Conservation (phyloP, 257 asterid species). For the Pogostemon cablin region DNA sequence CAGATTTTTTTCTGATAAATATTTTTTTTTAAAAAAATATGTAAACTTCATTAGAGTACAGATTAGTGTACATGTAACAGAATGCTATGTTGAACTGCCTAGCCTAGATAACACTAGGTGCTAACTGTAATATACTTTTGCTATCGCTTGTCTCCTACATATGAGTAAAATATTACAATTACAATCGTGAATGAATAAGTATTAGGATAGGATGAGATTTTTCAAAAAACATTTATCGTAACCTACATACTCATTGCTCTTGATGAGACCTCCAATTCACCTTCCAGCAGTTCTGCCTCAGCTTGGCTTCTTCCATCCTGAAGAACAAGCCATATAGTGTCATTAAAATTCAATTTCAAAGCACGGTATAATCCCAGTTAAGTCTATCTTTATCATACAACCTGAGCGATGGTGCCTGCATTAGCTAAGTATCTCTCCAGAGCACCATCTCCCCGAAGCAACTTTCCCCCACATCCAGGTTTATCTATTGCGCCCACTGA, state of each 20-base stretch:
- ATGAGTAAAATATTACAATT: slow-evolving; percentile 26
- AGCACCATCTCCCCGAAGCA: slow-evolving; percentile 79
- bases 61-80: slow-evolving; percentile 28
- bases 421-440: slow-evolving; percentile 59
- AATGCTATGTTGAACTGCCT: slow-evolving; percentile 20
- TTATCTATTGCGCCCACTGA: slow-evolving; percentile 59
- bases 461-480: slow-evolving; percentile 77
- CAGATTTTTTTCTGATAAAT: too few species aligned
- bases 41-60: slow-evolving; percentile 15
- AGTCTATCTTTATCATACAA: slow-evolving; percentile 40
- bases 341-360: slow-evolving; percentile 10
- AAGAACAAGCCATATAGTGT: slow-evolving; percentile 29
- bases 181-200: slow-evolving; percentile 22
- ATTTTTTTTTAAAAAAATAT: not conserved
- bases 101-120: slow-evolving; percentile 18
- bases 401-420: slow-evolving; percentile 41
- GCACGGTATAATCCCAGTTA: not conserved
- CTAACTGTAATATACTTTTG: slow-evolving; percentile 17
- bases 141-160: slow-evolving; percentile 34
- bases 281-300: slow-evolving; percentile 49
- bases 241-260: slow-evolving; percentile 77
- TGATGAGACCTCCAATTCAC: slow-evolving; percentile 63
- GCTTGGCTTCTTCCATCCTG: slow-evolving; percentile 49
- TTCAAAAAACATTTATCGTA: not conserved
- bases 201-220: too few species aligned